These are phyloP conservation scores for Acorus calamus DNA, from an alignment of 106 monocot genomes.

Conservation along the genomic window DNA sequence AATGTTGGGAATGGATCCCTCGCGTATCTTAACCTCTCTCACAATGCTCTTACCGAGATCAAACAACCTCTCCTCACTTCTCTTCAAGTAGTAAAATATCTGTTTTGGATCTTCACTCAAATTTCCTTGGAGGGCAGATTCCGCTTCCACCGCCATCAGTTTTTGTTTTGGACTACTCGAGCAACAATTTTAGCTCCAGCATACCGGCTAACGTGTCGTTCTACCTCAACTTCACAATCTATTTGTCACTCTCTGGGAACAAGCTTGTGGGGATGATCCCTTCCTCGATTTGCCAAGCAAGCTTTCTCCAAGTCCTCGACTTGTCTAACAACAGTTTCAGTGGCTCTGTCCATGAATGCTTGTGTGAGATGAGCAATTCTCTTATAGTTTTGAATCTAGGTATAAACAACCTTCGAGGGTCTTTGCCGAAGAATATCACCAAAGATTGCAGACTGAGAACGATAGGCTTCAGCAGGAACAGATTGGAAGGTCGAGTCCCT, in stretches of 20 bases:
- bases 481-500: slow-evolving; percentile 39
- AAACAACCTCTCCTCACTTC: slow-evolving; percentile 18
- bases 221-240: slow-evolving; percentile 23
- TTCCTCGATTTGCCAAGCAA: slow-evolving; percentile 37
- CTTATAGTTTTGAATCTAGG: slow-evolving; percentile 40
- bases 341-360: slow-evolving; percentile 42
- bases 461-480: slow-evolving; percentile 45
- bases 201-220: slow-evolving; percentile 30
- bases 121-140: slow-evolving; percentile 41
- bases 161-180: slow-evolving; percentile 53
- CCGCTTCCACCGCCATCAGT: slow-evolving; percentile 33
- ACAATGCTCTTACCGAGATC: slow-evolving; percentile 41
- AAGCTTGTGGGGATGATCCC: slow-evolving; percentile 43
- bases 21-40: slow-evolving; percentile 46
- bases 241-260: slow-evolving; percentile 49
- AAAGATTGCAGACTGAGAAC: slow-evolving; percentile 24
- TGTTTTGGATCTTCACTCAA: slow-evolving; percentile 52
- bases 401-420: slow-evolving; percentile 35
- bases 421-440: slow-evolving; percentile 16
- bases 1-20: slow-evolving; percentile 4
- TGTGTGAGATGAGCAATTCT: slow-evolving; percentile 4
- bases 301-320: slow-evolving; percentile 45
- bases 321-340: slow-evolving; percentile 51
- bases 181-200: slow-evolving; percentile 41
- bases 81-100: neutral